phyloP scores from a whole-genome alignment of 495 filamentous ascomycete species.

The Annulohypoxylon maeteangense region DNA sequence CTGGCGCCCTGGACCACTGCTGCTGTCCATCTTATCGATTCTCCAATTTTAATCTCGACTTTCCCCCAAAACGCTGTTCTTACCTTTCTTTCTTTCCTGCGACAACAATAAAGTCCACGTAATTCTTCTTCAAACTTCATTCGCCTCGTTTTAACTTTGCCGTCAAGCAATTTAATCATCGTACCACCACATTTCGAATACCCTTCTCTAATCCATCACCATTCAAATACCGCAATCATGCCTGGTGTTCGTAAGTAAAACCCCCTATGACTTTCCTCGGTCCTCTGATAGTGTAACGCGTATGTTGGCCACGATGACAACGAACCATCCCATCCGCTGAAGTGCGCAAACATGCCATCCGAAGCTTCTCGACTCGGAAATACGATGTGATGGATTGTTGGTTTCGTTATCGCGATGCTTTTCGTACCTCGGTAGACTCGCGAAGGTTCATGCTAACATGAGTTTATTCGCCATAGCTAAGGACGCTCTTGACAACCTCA shows the following conservation, averaged over 20 bases:
- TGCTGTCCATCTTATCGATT: conserved; percentile 33
- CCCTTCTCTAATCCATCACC: not conserved
- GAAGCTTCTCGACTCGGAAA: not conserved
- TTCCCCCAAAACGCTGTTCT: conserved; percentile 31
- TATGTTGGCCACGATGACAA: not conserved
- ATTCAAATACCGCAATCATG: conserved; percentile 38
- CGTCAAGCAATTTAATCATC: not conserved
- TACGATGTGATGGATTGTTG: not conserved
- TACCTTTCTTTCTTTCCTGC: conserved; percentile 27
- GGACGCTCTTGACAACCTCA: conserved; percentile 49
- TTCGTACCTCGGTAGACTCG: conserved; percentile 11
- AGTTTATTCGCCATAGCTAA: conserved; percentile 42
- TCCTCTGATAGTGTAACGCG: not conserved
- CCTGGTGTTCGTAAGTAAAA: conserved; percentile 44
- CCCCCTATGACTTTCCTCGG: not conserved
- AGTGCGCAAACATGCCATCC: conserved; percentile 3
- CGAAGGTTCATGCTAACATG: conserved; percentile 34
- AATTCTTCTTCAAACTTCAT: not conserved
- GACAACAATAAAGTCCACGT: conserved; percentile 21
- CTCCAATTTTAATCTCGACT: conserved; percentile 45
- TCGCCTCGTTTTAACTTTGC: not conserved
- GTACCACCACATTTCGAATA: not conserved
- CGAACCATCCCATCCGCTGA: not conserved
- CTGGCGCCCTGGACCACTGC: not conserved
- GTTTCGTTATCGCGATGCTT: not conserved